A percentile compares a stretch with the other conserved stretches of the same genome.
These are phyloP conservation scores for Leishmania martiniquensis DNA, from an alignment of 208 protist species.

Conservation along the genomic window DNA sequence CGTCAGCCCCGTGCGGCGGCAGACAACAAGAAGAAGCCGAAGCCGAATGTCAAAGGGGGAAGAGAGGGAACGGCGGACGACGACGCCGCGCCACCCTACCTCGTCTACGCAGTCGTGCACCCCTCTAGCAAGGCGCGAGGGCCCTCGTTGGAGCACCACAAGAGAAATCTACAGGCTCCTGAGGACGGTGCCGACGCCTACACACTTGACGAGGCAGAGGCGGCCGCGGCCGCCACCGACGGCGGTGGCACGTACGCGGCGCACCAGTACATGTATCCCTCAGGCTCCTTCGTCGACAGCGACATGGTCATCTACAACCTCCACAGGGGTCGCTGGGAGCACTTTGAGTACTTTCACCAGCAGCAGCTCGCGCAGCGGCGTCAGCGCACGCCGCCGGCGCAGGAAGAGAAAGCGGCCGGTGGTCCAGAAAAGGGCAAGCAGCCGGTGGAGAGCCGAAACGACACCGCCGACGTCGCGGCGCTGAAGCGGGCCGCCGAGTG, in stretches of 20 bases:
- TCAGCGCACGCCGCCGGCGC: conserved; percentile 1
- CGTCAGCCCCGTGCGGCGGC: background rate
- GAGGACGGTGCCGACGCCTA: conserved; percentile 8
- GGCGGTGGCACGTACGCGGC: background rate
- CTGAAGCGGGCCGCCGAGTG: background rate
- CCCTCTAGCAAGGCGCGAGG: conserved; percentile 29
- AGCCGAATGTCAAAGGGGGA: background rate
- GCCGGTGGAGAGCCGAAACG: background rate
- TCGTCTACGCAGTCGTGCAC: conserved; percentile 38
- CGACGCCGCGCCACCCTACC: conserved; percentile 12
- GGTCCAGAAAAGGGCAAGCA: no score
- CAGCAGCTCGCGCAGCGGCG: conserved; percentile 22
- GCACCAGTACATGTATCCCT: conserved; percentile 47
- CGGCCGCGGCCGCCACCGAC: background rate
- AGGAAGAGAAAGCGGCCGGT: background rate
- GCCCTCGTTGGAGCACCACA: conserved; percentile 36
- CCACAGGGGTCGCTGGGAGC: conserved; percentile 40
- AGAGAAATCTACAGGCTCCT: conserved; percentile 19
- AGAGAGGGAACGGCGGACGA: background rate
- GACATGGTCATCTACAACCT: conserved; percentile 60
- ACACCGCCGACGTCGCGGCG: background rate
- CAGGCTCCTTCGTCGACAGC: conserved; percentile 49
- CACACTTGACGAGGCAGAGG: conserved; percentile 5
- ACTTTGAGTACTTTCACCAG: conserved; percentile 41
- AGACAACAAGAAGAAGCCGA: background rate